Evolutionary conservation across 2,329 filamentous ascomycete species (phyloP), one percentile per base, ranked within the genome.

Genomic region (Cladosporium sp.): DNA sequence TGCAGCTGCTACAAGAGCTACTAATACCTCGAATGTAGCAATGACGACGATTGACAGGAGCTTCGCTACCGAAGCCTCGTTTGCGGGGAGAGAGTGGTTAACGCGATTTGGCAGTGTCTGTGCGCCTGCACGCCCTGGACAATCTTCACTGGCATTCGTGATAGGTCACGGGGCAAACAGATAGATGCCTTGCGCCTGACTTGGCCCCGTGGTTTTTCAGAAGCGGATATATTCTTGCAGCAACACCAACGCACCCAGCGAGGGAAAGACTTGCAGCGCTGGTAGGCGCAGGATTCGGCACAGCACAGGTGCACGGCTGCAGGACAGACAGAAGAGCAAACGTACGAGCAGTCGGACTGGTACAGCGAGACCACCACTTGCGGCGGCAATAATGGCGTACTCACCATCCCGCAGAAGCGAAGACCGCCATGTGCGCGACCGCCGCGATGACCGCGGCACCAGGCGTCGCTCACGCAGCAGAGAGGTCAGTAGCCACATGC

Each of bases 401-500:
- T 65, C 63, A 65, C 63, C 60, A 62, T 56, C 59, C 56, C 62
- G 63, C 58, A 64, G 61, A 61, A 61, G 63, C 60, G 59, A 65
- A 36, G 61, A 63, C 42, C 53, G 54, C 48, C 36, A 47, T 20
- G 49, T 32, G 48, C 54, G 54, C 39, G 58, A 59, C 24, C 58
- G 58, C 39, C 58, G 58, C 37, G 58, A 59, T 20, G 51, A 59
- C 35, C 52, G 58, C 52, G 53, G 48, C 35, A 42, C 25, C 44
- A 56, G 44, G 36, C 49, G 50, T 19, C 42, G 57, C 9, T 58
- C 57, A 44, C 57, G 57, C 36, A 58, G 57, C 57, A 53, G 57
- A 55, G 57, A 58, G 57, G 57, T 58, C 24, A 40, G 57, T 50
- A 20, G 24, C 49, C 17, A 39, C 55, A 42, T 13, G 40, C 44